A percentile compares a stretch with the other conserved stretches of the same genome.
phyloP scores from a whole-genome alignment of 179 eudicot species.

The Beta lomatogona region DNA sequence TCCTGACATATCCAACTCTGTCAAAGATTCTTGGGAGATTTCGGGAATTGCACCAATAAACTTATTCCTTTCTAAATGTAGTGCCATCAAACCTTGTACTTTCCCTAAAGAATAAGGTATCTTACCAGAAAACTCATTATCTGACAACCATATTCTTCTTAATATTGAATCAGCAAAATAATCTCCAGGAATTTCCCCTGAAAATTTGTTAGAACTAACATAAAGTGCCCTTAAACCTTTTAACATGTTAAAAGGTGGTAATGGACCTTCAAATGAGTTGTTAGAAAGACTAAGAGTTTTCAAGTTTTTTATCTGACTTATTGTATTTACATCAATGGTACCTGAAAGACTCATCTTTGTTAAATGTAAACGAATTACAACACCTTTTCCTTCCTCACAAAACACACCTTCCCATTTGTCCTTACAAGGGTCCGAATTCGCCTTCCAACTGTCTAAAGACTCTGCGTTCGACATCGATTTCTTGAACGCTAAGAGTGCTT shows the following conservation, averaged over 20 bases:
- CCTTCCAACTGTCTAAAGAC: constrained; percentile 43
- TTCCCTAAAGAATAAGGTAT: constrained; percentile 53
- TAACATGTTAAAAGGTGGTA: constrained; percentile 54
- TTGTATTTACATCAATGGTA: constrained; percentile 35
- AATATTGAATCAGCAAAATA: constrained; percentile 42
- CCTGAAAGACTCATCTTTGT: constrained; percentile 46
- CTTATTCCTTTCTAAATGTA: constrained; percentile 53
- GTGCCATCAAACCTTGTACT: constrained; percentile 29
- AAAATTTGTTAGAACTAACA: constrained; percentile 48
- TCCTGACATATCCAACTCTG: constrained; percentile 42
- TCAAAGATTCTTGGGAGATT: constrained; percentile 38
- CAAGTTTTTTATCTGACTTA: constrained; percentile 36
- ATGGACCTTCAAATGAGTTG: constrained; percentile 56
- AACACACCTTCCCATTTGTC: constrained; percentile 48
- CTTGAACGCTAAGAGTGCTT: constrained; percentile 57
- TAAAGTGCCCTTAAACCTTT: constrained; percentile 47
- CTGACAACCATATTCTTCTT: constrained; percentile 50
- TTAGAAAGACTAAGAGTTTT: constrained; percentile 41
- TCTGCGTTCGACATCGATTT: constrained; percentile 34
- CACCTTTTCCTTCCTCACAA: constrained; percentile 26
- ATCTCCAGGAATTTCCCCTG: constrained; percentile 61
- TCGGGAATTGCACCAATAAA: constrained; percentile 62
- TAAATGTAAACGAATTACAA: constrained; percentile 29
- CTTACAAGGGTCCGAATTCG: constrained; percentile 45
- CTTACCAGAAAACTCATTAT: constrained; percentile 61